These are phyloP conservation scores for Microbotryum violaceum DNA, from an alignment of 1,284 basidiomycete genomes.

Conservation along the genomic window DNA sequence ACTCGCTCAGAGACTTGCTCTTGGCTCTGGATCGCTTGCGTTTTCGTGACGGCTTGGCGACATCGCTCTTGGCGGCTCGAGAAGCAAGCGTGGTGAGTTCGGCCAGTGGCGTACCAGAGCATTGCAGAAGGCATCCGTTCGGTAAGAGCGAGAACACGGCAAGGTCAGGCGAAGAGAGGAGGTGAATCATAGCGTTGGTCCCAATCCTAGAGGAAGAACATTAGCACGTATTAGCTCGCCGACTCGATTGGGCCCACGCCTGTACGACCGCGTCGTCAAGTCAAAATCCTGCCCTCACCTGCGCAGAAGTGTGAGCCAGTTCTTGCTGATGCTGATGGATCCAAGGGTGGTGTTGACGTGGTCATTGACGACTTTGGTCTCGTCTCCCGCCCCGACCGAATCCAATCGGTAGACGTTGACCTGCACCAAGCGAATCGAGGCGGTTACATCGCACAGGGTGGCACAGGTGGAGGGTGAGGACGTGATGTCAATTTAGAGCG, in stretches of 20 bases:
- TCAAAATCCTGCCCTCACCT: slow-evolving; percentile 45
- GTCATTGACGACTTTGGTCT: slow-evolving; percentile 49
- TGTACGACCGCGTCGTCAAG: not conserved
- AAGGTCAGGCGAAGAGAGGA: slow-evolving; percentile 54
- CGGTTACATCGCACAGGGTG: not conserved
- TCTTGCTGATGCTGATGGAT: slow-evolving; percentile 51
- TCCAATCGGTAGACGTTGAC: not conserved
- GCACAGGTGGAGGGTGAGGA: not conserved
- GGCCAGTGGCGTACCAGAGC: slow-evolving; percentile 61
- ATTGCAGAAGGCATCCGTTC: slow-evolving; percentile 71
- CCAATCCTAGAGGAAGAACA: slow-evolving; percentile 52
- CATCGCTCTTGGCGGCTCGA: not conserved
- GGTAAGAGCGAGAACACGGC: slow-evolving; percentile 63
- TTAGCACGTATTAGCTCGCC: too few relatives aligned
- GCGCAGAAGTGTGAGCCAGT: slow-evolving; percentile 60
- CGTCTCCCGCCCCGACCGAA: slow-evolving; percentile 1
- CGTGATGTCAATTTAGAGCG: not conserved
- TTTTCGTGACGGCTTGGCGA: not conserved
- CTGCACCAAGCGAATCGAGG: not conserved
- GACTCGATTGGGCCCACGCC: too few relatives aligned
- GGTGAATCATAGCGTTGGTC: slow-evolving; percentile 59
- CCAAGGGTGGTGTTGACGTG: slow-evolving; percentile 68
- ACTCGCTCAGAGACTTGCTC: not conserved
- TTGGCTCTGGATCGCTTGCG: slow-evolving; percentile 7
- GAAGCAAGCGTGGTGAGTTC: slow-evolving; percentile 41